Conservation (phyloP, 805 yeast genomes). For the Ogataea minuta region DNA sequence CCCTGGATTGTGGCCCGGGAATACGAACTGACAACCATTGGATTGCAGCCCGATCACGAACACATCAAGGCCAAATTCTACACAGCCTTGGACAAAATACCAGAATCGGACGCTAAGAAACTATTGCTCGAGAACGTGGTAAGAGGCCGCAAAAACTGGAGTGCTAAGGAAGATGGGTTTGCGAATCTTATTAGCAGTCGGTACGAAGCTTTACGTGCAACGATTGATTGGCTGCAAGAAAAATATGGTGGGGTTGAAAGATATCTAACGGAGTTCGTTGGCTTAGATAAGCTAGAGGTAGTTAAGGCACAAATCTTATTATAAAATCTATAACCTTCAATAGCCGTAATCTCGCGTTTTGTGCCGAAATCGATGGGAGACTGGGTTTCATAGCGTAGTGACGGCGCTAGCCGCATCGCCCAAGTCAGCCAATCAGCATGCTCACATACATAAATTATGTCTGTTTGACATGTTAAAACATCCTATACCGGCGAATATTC, state of each 20-base stretch:
- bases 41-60: constrained; percentile 51
- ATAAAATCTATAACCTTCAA: neutral
- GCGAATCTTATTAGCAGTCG: constrained; percentile 59
- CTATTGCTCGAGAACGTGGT: constrained; percentile 28
- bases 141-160: constrained; percentile 42
- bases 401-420: neutral
- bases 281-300: constrained; percentile 46
- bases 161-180: constrained; percentile 51
- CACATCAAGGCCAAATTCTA: constrained; percentile 37
- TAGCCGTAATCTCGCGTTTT: constrained; percentile 2
- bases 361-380: neutral
- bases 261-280: constrained; percentile 44
- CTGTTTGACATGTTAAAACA: constrained; percentile 1
- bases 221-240: constrained; percentile 50
- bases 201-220: constrained; percentile 66
- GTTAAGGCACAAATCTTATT: constrained; percentile 23
- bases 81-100: constrained; percentile 28
- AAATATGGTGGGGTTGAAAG: constrained; percentile 54
- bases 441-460: neutral
- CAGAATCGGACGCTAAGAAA: constrained; percentile 19
- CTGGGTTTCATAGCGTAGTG: neutral
- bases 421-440: constrained; percentile 1
- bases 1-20: constrained; percentile 65
- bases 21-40: constrained; percentile 71
- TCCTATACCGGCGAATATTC: constrained; percentile 10